A percentile compares a stretch with the other conserved stretches of the same genome.
Evolutionary conservation across 1,284 basidiomycete species (phyloP).

Genomic region (Ceratobasidium papillatum): DNA sequence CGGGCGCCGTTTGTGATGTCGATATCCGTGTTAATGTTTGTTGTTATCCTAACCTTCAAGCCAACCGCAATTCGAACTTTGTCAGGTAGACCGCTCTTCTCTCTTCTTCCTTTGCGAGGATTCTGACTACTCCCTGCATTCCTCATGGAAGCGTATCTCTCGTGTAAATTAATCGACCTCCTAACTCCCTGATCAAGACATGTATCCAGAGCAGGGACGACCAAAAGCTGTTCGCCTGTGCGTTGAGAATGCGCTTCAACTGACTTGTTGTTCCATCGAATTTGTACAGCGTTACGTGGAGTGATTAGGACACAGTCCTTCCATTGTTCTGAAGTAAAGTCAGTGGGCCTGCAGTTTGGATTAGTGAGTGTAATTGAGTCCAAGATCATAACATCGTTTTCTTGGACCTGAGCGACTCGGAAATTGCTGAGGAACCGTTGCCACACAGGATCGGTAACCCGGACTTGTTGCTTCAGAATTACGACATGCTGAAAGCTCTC

Average conservation of each 20-base stretch:
- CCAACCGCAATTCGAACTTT: constrained; percentile 54
- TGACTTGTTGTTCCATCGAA: constrained; percentile 51
- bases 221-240: constrained; percentile 42
- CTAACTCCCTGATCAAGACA: constrained; percentile 41
- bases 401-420: constrained; percentile 48
- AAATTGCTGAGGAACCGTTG: constrained; percentile 51
- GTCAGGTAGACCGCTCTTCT: background rate
- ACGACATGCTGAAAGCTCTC: constrained; percentile 54
- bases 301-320: constrained; percentile 50
- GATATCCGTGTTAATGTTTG: constrained; percentile 37
- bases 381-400: constrained; percentile 51
- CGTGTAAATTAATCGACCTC: constrained; percentile 43
- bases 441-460: constrained; percentile 53
- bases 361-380: constrained; percentile 46
- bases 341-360: constrained; percentile 15
- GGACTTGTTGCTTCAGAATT: constrained; percentile 53
- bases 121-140: background rate
- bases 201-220: constrained; percentile 41
- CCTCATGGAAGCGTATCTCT: background rate
- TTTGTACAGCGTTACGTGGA: constrained; percentile 51
- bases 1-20: constrained; percentile 38
- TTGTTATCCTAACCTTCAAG: constrained; percentile 48
- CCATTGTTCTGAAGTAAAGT: constrained; percentile 49
- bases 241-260: constrained; percentile 45
- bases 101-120: background rate